Conservation (phyloP, 2,329 filamentous ascomycete species). For the Incumbomyces lentus region DNA sequence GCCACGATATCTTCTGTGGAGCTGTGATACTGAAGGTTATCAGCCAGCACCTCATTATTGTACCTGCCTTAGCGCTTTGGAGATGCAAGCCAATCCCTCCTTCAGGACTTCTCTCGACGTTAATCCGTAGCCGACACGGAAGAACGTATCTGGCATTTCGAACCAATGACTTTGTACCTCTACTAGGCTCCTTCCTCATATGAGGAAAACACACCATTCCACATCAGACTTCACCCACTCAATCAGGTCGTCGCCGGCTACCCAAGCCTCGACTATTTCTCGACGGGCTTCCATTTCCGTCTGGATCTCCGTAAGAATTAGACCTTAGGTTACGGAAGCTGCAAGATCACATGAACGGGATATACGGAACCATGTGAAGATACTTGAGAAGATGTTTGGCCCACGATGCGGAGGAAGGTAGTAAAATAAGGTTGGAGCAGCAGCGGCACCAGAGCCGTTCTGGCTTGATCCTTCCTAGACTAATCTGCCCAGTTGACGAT, state of each 20-base stretch:
- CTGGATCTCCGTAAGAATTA: slow-evolving; percentile 10
- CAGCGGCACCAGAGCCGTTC: too few species aligned
- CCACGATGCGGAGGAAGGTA: too few species aligned
- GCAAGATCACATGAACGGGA: too few species aligned
- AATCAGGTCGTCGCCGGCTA: slow-evolving; percentile 18
- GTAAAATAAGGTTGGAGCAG: too few species aligned
- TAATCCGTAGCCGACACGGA: slow-evolving; percentile 22
- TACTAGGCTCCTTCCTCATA: slow-evolving; percentile 18
- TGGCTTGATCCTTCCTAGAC: too few species aligned
- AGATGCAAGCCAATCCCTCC: slow-evolving; percentile 14
- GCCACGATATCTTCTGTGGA: too few species aligned
- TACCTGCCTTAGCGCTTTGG: not conserved
- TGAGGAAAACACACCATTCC: slow-evolving; percentile 21
- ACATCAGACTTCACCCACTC: slow-evolving; percentile 21
- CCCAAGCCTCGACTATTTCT: slow-evolving; percentile 18
- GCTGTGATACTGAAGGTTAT: too few species aligned
- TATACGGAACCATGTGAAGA: too few species aligned
- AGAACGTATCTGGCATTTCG: slow-evolving; percentile 20
- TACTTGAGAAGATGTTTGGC: too few species aligned
- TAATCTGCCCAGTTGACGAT: too few species aligned
- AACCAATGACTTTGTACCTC: slow-evolving; percentile 12
- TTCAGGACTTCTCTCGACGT: slow-evolving; percentile 18
- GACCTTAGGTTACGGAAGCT: too few species aligned
- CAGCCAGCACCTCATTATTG: too few species aligned
- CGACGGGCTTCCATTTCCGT: slow-evolving; percentile 17